Evolutionary conservation across 768 basidiomycete species (phyloP), one percentile per base, ranked within the genome.

Genomic region (Suillus cothurnatus): DNA sequence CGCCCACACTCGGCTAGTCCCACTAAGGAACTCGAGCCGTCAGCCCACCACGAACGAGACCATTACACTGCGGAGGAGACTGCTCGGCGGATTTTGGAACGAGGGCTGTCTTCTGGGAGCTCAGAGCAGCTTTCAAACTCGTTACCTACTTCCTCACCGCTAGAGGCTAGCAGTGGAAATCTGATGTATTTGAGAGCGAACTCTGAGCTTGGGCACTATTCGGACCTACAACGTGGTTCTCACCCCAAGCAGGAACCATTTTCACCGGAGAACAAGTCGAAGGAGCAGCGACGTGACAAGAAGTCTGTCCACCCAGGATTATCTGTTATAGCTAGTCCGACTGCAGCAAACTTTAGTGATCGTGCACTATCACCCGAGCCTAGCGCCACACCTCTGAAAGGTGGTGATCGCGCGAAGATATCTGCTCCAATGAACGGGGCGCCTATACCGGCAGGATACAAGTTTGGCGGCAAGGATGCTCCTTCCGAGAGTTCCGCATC

Each of bases 391-490:
- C 85, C 85, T 55, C 34, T 64, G 6, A 71, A 85, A 83, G 67
- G 86, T 84, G 69, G 79, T 78, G 89, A 91, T 64, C 91, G 90
- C 74, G 87, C 89, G 58, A 95, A 95, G 78, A 97, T 98, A 59
- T 96, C 94, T 21, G 93, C 88, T 1, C 96, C 95, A 39, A 82
- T 95, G 74, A 89, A 89, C 65, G 94, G 93, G 9, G 86, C 87
- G 17, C 92, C 90, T 50, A 92, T 97, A 43, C 95, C 95, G 5
- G 85, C 87, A 39, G 94, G 94, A 0, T 94, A 90, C 83, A 96
- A 95, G 78, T 98, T 96, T 72, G 94, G 92, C 14, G 81, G 85
- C 56, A 95, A 94, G 77, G 92, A 91, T 45, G 76, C 84, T 55
- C 73, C 83, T 19, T 73, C 79, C 23, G 82, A 84, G 47, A 70